Evolutionary conservation across 768 basidiomycete genomes (phyloP).

Genomic region (Agaricus sinodeliciosus): DNA sequence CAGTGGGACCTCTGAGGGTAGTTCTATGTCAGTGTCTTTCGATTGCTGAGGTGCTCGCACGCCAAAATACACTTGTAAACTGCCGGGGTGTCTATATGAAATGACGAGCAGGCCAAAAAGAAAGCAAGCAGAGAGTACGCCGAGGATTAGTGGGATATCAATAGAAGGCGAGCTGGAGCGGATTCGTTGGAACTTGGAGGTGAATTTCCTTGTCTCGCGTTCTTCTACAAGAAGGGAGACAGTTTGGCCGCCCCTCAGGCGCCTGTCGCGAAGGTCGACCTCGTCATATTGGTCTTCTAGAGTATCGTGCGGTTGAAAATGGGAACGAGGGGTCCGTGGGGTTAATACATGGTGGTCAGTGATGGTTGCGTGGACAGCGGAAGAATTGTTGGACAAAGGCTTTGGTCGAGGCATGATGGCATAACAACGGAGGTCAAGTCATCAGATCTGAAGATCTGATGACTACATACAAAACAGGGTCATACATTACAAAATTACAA

Average conservation of each 20-base stretch:
- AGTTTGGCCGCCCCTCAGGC: slow-evolving; percentile 30
- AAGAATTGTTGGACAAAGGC: slow-evolving; percentile 30
- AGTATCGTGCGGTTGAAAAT: slow-evolving; percentile 48
- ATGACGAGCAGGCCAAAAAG: slow-evolving; percentile 43
- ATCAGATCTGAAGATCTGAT: background rate
- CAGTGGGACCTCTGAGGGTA: slow-evolving; percentile 54
- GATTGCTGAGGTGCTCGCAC: slow-evolving; percentile 16
- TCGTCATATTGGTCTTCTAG: slow-evolving; percentile 43
- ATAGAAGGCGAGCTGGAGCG: background rate
- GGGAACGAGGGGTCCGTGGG: slow-evolving; percentile 59
- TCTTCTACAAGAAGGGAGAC: slow-evolving; percentile 43
- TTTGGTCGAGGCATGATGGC: slow-evolving; percentile 32
- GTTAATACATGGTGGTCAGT: slow-evolving; percentile 34
- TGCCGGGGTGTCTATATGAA: slow-evolving; percentile 43
- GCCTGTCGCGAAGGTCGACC: slow-evolving; percentile 26
- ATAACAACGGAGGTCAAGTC: background rate
- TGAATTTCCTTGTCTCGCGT: slow-evolving; percentile 19
- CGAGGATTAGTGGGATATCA: slow-evolving; percentile 9
- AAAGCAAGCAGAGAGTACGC: slow-evolving; percentile 14
- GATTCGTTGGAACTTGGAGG: background rate
- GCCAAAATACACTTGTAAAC: slow-evolving; percentile 39
- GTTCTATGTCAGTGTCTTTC: slow-evolving; percentile 20
- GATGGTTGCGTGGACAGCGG: slow-evolving; percentile 23
- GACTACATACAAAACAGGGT: background rate
- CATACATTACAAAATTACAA: background rate